Base-by-base conservation (phyloP, 768 basidiomycete genomes). In the Roridomyces roridus region DNA sequence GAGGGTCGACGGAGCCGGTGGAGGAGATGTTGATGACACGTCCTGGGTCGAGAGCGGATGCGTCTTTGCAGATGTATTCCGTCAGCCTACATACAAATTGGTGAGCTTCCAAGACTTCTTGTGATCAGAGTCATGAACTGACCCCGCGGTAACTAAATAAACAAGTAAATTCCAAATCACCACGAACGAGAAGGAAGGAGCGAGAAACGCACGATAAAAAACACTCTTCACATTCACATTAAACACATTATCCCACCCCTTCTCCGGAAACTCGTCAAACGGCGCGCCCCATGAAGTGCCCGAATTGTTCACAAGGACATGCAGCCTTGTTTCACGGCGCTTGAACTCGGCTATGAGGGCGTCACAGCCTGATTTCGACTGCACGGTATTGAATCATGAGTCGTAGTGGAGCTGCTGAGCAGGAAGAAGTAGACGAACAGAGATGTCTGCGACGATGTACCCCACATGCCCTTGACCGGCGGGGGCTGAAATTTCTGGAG, bases 11-110 rank as follows among this genome's bases (percentile, higher is more conserved):
- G 9, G 85, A 83, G 0, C 86, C 77, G 4, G 81, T 79, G 1
- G 92, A 93, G 1, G 92, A 92, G 63, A 93, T 87, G 68, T 94
- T 94, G 69, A 94, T 86, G 12, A 94, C 87, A 24, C 88, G 83
- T 1, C 80, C 88, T 6, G 92, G 92, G 64, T 92, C 86, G 10
- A 66, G 56, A 34, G 82, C 80, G 17, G 77, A 85, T 0, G 89
- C 75, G 57, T 83, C 85, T 66, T 91, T 90, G n/a, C 75, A 75
- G 1, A 94, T 78, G 31, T 87, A 77, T 34, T 84, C 82, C 10
- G 86, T 80, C 49, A 92, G 62, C 35, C 81, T 80, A 54, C n/a
- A n/a, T n/a, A n/a, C n/a, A 29, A 15, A 25, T 20, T n/a, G n/a
- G n/a, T n/a, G n/a, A 17, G 8, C 60, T 14, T 21, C 24, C 41